Percentiles rank a stretch among this genome's conserved stretches.
Evolutionary conservation across 2,329 filamentous ascomycete species (phyloP).

Genomic region (Aaosphaeria pasadenensis): DNA sequence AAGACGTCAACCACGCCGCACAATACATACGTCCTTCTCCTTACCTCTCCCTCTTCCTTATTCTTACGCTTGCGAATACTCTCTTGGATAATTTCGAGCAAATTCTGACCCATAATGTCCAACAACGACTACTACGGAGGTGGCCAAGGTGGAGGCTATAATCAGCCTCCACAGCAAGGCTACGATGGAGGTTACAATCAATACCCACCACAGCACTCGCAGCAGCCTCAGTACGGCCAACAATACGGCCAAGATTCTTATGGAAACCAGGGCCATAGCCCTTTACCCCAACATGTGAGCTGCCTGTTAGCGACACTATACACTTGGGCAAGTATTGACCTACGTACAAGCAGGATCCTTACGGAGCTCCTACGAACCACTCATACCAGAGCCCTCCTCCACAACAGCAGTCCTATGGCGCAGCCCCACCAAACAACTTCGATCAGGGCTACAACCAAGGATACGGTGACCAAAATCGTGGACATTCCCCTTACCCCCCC

Average conservation of each 20-base stretch:
- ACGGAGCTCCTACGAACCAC: slow-evolving; percentile 8
- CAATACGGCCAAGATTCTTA: slow-evolving; percentile 22
- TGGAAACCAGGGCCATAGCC: slow-evolving; percentile 26
- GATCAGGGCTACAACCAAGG: slow-evolving; percentile 22
- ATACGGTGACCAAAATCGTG: slow-evolving; percentile 32
- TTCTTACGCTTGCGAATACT: no score
- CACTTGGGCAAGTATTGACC: background rate
- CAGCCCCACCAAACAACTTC: slow-evolving; percentile 16
- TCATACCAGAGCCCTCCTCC: slow-evolving; percentile 16
- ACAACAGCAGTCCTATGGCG: slow-evolving; percentile 27
- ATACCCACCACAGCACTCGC: slow-evolving; percentile 10
- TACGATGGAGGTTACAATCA: slow-evolving; percentile 8
- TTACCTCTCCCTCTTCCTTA: no score
- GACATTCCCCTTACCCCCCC: slow-evolving; percentile 33
- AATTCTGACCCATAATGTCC: slow-evolving; percentile 7
- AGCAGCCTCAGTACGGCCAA: slow-evolving; percentile 13
- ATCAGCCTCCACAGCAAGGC: slow-evolving; percentile 16
- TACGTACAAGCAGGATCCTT: background rate
- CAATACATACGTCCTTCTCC: no score
- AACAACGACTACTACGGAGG: slow-evolving; percentile 36
- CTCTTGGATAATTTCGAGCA: background rate
- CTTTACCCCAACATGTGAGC: slow-evolving; percentile 22
- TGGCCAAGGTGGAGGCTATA: slow-evolving; percentile 19
- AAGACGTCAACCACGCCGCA: background rate
- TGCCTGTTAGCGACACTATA: background rate